These are phyloP conservation scores for Immersiporthe knoxdaviesiana DNA, from an alignment of 2,329 filamentous ascomycete genomes.

Conservation along the genomic window DNA sequence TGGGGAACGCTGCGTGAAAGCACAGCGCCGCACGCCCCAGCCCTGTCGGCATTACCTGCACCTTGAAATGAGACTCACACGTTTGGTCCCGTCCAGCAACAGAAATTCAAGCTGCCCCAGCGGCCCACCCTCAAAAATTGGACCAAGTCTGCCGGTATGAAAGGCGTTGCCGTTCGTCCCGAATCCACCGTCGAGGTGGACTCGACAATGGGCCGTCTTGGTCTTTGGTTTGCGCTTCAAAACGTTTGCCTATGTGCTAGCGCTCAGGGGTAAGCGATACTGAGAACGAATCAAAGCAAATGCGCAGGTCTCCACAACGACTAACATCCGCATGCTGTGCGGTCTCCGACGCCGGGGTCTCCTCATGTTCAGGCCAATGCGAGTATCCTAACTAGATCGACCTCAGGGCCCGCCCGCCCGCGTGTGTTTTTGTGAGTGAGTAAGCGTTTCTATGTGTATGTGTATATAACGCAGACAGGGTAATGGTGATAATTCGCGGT, in stretches of 20 bases:
- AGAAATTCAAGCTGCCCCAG: neutral
- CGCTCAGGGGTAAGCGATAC: constrained; percentile 1
- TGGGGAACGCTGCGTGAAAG: neutral
- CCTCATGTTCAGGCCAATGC: neutral
- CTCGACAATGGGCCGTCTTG: constrained; percentile 20
- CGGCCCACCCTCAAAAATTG: neutral
- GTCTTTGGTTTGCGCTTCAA: neutral
- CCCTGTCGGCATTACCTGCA: too few species aligned
- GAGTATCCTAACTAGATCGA: too few species aligned
- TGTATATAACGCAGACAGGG: neutral
- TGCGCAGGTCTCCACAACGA: neutral
- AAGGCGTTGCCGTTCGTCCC: constrained; percentile 7
- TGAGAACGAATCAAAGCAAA: constrained; percentile 25
- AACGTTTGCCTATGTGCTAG: constrained; percentile 8
- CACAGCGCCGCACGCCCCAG: neutral
- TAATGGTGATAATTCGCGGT: neutral
- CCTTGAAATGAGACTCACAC: neutral
- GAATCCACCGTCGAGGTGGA: constrained; percentile 5
- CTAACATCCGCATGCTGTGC: neutral
- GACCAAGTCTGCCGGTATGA: neutral
- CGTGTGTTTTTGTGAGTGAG: neutral
- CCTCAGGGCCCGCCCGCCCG: neutral
- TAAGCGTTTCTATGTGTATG: neutral
- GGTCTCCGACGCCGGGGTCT: neutral
- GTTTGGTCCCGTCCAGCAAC: neutral